Conservation (phyloP, 2,329 filamentous ascomycete species). For the Neonectria hederae region DNA sequence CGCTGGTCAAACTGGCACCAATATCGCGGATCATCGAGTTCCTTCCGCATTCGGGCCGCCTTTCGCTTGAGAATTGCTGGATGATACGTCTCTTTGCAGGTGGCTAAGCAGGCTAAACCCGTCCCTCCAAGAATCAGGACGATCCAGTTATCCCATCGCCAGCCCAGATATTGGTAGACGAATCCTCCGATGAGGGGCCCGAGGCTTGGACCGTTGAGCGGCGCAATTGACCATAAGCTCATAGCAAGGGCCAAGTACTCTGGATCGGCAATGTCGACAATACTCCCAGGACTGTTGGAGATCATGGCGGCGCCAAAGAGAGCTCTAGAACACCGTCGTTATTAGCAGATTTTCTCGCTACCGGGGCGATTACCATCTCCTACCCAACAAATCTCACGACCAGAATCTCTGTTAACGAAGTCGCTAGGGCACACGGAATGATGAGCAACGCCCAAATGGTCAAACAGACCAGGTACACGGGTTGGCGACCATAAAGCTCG, state of each 20-base stretch:
- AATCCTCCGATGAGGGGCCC: constrained; percentile 76
- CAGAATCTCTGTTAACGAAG: constrained; percentile 74
- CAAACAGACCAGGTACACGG: constrained; percentile 76
- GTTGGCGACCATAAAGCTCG: constrained; percentile 73
- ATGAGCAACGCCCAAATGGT: constrained; percentile 73
- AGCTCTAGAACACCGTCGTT: constrained; percentile 29
- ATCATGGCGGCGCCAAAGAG: constrained; percentile 80
- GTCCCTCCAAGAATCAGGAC: constrained; percentile 75
- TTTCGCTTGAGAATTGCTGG: constrained; percentile 75
- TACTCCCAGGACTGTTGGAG: constrained; percentile 81
- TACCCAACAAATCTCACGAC: constrained; percentile 77
- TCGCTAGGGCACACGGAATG: constrained; percentile 76
- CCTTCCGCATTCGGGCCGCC: constrained; percentile 70
- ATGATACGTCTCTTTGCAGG: constrained; percentile 79
- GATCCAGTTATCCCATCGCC: constrained; percentile 90
- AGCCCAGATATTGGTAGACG: constrained; percentile 74
- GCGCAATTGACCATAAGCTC: constrained; percentile 83
- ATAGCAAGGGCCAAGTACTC: constrained; percentile 85
- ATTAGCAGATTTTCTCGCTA: background rate
- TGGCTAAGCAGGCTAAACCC: constrained; percentile 64
- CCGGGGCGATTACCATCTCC: constrained; percentile 31
- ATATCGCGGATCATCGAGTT: constrained; percentile 75
- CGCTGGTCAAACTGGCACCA: constrained; percentile 84
- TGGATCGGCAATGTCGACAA: constrained; percentile 84
- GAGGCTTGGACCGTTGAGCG: constrained; percentile 75